Conservation (phyloP, 108 stramenopile genomes). For the Aurantiochytrium sp. region DNA sequence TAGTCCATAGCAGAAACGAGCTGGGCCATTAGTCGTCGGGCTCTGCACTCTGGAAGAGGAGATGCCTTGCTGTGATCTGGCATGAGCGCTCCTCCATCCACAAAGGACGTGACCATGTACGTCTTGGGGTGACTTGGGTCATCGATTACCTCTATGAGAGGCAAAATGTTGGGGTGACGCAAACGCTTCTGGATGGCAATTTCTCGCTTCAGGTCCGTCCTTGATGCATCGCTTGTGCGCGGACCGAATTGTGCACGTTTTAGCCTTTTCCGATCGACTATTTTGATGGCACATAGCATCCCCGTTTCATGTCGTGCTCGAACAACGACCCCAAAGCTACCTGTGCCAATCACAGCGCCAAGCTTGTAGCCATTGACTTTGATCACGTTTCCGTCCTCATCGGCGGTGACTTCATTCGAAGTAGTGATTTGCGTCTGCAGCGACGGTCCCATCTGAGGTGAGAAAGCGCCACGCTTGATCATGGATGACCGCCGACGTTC, state of each 20-base stretch:
- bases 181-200: constrained; percentile 28
- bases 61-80: not conserved
- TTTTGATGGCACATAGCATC: not conserved
- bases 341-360: not conserved
- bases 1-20: constrained; percentile 26
- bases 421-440: not conserved
- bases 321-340: not conserved
- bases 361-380: not conserved
- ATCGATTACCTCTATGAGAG: constrained; percentile 32
- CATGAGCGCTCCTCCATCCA: constrained; percentile 28
- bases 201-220: not conserved
- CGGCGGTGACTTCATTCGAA: not conserved
- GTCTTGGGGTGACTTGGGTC: constrained; percentile 18
- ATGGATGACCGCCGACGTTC: not conserved
- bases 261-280: not conserved
- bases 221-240: not conserved
- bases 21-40: constrained; percentile 4
- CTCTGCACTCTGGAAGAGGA: not conserved
- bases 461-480: not conserved
- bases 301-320: not conserved
- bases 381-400: not conserved
- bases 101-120: constrained; percentile 22
- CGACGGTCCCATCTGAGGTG: not conserved
- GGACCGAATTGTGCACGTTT: not conserved
- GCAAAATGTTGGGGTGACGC: constrained; percentile 25